A percentile compares a stretch with the other conserved stretches of the same genome.
Conservation (phyloP, 2,329 filamentous ascomycete species). For the Venturia oleaginea region DNA sequence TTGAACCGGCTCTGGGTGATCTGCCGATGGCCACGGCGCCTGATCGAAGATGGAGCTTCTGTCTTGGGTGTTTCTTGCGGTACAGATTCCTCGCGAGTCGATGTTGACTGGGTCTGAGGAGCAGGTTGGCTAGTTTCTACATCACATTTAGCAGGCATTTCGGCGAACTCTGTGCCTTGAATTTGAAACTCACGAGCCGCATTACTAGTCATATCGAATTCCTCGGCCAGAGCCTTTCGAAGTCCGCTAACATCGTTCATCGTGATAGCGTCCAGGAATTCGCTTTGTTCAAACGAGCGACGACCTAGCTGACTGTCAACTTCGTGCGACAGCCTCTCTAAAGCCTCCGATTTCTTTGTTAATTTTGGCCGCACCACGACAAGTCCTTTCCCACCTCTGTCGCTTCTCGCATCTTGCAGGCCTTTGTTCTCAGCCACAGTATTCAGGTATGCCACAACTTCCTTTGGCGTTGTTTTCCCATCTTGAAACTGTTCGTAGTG, state of each 20-base stretch:
- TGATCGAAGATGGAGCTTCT: slow-evolving; percentile 1
- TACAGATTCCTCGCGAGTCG: not conserved
- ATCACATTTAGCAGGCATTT: not conserved
- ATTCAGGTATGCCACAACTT: slow-evolving; percentile 71
- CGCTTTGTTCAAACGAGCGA: slow-evolving; percentile 76
- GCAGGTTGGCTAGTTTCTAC: slow-evolving; percentile 2
- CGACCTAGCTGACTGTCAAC: slow-evolving; percentile 69
- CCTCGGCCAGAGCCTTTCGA: slow-evolving; percentile 48
- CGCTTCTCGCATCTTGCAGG: slow-evolving; percentile 53
- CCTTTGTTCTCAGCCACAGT: slow-evolving; percentile 66
- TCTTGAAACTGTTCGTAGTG: slow-evolving; percentile 49
- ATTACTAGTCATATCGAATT: not conserved
- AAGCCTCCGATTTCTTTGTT: slow-evolving; percentile 23
- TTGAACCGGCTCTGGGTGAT: slow-evolving; percentile 51
- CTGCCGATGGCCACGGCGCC: slow-evolving; percentile 22
- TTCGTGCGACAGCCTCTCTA: slow-evolving; percentile 57
- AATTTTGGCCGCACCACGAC: slow-evolving; percentile 58
- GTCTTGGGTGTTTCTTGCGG: not conserved
- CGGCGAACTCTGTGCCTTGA: not conserved
- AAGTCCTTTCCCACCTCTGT: slow-evolving; percentile 57
- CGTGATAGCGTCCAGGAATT: slow-evolving; percentile 85
- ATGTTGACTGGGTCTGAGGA: not conserved
- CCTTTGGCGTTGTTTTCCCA: slow-evolving; percentile 57
- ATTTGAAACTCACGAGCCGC: not conserved
- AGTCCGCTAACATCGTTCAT: slow-evolving; percentile 67